Evolutionary conservation across 805 yeast species (phyloP), one percentile per base, ranked within the genome.

Genomic region (Saturnispora dispora): DNA sequence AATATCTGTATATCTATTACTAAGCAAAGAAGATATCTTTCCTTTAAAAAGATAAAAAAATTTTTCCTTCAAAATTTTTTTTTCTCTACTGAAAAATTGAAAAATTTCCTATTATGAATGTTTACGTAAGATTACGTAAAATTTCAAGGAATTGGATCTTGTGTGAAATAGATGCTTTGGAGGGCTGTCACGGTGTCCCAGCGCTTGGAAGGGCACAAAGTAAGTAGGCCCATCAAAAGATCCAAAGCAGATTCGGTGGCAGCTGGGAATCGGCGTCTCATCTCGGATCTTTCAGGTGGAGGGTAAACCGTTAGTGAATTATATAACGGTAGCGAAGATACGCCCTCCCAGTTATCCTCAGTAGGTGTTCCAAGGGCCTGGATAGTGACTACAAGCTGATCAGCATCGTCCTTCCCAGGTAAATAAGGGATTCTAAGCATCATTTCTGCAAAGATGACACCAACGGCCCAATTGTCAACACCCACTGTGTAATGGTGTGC

Each of bases 341-440:
- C 95, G 46, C 88, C 86, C 0, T 96, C 95, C 99, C 99, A 93
- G 2, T 73, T 81, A 32, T 76, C 81, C 57, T 90, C 96, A 0
- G 95, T 86, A 4, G 99, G 99, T 0, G 99, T 90, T 0, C 99
- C 99, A 53, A 91, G 69, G 0, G 98, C 99, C 61, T 87, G 81
- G 65, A 93, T 91, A 0, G 98, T 93, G n/a, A 89, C 85, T 46
- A 85, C 95, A 39, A 90, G 68, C 64, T 93, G 99, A 62, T 90
- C 96, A 2, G 80, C 66, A 64, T 93, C 99, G 57, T 86, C 88
- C 58, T 80, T 81, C 1, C 98, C 99, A 0, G 99, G 96, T 44
- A 95, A 68, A 66, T 93, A 93, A 2, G 99, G 99, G 3, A 88
- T 88, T 62, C 99, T 75, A 57, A 93, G 72, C 96, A 93, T 88